phyloP scores from a whole-genome alignment of 768 basidiomycete genomes.

The Agrocybe chaxingu region DNA sequence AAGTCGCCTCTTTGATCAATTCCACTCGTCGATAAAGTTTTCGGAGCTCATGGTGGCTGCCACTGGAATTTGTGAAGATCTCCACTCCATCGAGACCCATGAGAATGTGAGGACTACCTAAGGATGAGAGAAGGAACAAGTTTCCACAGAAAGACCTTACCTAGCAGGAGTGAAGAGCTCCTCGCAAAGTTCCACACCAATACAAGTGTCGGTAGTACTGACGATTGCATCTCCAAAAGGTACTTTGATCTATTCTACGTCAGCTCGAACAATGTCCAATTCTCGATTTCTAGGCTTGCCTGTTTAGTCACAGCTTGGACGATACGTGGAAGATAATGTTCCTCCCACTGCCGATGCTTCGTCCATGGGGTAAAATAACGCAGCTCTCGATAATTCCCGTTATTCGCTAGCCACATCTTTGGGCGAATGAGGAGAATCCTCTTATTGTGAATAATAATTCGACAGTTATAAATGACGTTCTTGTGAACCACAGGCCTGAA shows the following conservation, averaged over 20 bases:
- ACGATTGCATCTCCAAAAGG: conserved; percentile 96
- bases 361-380: conserved; percentile 94
- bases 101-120: conserved; percentile 84
- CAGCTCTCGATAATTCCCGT: conserved; percentile 92
- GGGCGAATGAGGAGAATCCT: conserved; percentile 93
- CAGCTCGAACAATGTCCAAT: not conserved
- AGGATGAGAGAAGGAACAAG: not conserved
- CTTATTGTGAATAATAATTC: conserved; percentile 81
- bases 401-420: conserved; percentile 99
- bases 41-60: conserved; percentile 97
- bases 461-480: conserved; percentile 97
- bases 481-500: conserved; percentile 94
- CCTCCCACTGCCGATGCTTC: conserved; percentile 86
- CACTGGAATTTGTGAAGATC: conserved; percentile 98
- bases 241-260: conserved; percentile 63
- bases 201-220: conserved; percentile 91
- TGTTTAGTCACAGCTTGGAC: conserved; percentile 88
- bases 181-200: conserved; percentile 96
- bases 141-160: conserved; percentile 46
- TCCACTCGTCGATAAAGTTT: conserved; percentile 91
- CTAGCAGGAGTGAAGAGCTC: conserved; percentile 96
- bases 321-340: conserved; percentile 88
- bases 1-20: conserved; percentile 93
- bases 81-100: conserved; percentile 99
- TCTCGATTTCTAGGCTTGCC: conserved; percentile 34